Evolutionary conservation across 768 basidiomycete genomes (phyloP).

Genomic region (Chiua virens): DNA sequence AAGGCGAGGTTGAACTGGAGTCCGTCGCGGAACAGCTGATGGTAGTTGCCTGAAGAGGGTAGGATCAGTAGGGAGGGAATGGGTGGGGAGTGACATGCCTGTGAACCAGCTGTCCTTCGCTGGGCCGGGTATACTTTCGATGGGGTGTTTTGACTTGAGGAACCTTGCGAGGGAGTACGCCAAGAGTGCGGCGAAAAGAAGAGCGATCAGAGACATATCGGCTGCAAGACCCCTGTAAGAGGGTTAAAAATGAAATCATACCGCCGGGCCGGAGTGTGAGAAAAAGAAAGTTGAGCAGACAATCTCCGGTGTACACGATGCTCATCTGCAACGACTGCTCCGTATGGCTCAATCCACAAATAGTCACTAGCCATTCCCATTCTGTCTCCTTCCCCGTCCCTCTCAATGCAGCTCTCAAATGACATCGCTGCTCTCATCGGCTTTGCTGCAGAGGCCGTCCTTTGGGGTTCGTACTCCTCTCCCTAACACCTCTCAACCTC

Average conservation of each 20-base stretch:
- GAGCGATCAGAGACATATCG: slow-evolving; percentile 2
- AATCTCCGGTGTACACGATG: background rate
- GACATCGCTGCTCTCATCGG: slow-evolving; percentile 38
- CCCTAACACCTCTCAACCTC: background rate
- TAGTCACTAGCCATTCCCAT: background rate
- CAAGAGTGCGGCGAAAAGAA: slow-evolving; percentile 3
- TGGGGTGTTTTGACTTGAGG: slow-evolving; percentile 10
- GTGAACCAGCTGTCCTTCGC: slow-evolving; percentile 37
- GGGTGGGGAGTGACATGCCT: slow-evolving; percentile 11
- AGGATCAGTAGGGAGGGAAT: background rate
- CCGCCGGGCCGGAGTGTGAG: no score
- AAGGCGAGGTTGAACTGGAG: slow-evolving; percentile 31
- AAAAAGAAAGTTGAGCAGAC: no score
- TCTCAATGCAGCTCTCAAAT: slow-evolving; percentile 20
- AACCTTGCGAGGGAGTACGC: slow-evolving; percentile 20
- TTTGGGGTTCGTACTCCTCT: slow-evolving; percentile 31
- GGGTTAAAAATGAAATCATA: no score
- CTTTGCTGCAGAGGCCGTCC: slow-evolving; percentile 35
- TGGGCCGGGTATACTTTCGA: slow-evolving; percentile 30
- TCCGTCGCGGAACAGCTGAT: slow-evolving; percentile 33
- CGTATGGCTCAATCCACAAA: background rate
- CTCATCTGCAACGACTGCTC: no score
- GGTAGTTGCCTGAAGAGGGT: slow-evolving; percentile 30
- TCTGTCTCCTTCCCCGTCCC: background rate
- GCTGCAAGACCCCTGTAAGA: no score